Percentiles rank a stretch among this genome's conserved stretches.
Evolutionary conservation across 345 rosid genomes (phyloP).

Genomic region (Lepidium aucheri): DNA sequence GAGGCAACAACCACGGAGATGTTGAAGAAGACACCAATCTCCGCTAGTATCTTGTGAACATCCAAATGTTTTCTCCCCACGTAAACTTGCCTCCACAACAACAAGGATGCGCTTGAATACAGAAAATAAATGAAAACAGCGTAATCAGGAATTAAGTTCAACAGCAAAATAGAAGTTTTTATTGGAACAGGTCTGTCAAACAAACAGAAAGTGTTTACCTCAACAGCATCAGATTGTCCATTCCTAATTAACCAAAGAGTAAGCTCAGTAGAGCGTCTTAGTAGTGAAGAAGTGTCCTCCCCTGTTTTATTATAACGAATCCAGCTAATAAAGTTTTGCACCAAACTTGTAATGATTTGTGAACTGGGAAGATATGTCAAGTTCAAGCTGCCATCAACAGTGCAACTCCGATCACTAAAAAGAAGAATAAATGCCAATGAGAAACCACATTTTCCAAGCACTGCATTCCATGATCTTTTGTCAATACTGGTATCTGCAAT

Average conservation of each 20-base stretch:
- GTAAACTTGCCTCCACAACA: constrained; percentile 59
- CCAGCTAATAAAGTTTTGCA: constrained; percentile 65
- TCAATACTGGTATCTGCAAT: constrained; percentile 55
- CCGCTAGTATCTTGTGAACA: constrained; percentile 61
- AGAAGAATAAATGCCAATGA: constrained; percentile 66
- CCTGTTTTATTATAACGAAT: constrained; percentile 64
- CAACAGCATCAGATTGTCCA: constrained; percentile 80
- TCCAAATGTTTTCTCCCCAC: constrained; percentile 57
- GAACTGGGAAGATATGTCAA: constrained; percentile 48
- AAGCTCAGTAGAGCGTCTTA: constrained; percentile 68
- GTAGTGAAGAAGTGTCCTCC: constrained; percentile 54
- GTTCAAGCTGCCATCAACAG: constrained; percentile 27
- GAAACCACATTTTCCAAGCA: constrained; percentile 76
- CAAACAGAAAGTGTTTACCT: constrained; percentile 38
- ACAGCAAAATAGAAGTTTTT: not conserved
- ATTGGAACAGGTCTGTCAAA: not conserved
- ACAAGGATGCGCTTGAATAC: constrained; percentile 49
- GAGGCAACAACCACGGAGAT: constrained; percentile 86
- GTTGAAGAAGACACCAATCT: constrained; percentile 85
- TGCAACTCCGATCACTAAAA: constrained; percentile 33
- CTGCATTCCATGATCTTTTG: constrained; percentile 67
- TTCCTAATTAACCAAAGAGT: constrained; percentile 63
- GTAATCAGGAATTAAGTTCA: constrained; percentile 21
- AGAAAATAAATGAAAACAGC: not conserved
- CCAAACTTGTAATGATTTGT: constrained; percentile 42